phyloP scores from a whole-genome alignment of 495 filamentous ascomycete species.

The Aspergillus biplanus region DNA sequence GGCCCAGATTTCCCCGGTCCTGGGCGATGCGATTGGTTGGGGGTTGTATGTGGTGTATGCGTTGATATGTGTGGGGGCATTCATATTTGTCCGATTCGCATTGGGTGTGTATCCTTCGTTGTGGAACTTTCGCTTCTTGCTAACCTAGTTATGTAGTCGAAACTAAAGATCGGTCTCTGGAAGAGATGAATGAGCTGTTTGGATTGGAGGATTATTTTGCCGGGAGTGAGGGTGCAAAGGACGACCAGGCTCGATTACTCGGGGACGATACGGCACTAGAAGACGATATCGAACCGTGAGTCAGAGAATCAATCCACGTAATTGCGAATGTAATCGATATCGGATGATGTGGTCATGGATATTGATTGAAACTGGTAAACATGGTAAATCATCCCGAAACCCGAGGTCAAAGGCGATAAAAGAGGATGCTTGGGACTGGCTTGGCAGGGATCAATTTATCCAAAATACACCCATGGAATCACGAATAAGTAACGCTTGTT shows the following conservation, averaged over 20 bases:
- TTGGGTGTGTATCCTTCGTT: conserved; percentile 16
- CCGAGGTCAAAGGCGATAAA: neutral
- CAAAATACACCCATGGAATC: neutral
- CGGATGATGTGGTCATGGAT: neutral
- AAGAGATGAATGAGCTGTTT: conserved; percentile 29
- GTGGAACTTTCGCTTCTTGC: neutral
- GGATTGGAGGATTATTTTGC: conserved; percentile 27
- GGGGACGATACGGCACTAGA: neutral
- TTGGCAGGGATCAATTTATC: neutral
- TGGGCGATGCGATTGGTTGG: conserved; percentile 65
- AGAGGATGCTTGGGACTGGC: neutral
- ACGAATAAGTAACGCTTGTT: too few relatives aligned
- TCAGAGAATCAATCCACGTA: neutral
- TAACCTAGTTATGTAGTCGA: conserved; percentile 17
- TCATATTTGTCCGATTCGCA: conserved; percentile 38
- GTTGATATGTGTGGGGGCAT: conserved; percentile 63
- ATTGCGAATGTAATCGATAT: neutral
- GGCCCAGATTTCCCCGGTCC: conserved; percentile 70
- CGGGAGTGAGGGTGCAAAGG: conserved; percentile 5
- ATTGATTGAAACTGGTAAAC: neutral
- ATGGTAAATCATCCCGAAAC: neutral
- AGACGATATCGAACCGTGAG: neutral
- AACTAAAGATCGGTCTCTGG: conserved; percentile 23
- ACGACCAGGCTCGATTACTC: conserved; percentile 1
- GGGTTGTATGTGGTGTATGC: conserved; percentile 76